Percentiles rank a stretch among this genome's conserved stretches.
These are phyloP conservation scores for Penicillium sumatraense DNA, from an alignment of 2,329 filamentous ascomycete species.

Conservation along the genomic window DNA sequence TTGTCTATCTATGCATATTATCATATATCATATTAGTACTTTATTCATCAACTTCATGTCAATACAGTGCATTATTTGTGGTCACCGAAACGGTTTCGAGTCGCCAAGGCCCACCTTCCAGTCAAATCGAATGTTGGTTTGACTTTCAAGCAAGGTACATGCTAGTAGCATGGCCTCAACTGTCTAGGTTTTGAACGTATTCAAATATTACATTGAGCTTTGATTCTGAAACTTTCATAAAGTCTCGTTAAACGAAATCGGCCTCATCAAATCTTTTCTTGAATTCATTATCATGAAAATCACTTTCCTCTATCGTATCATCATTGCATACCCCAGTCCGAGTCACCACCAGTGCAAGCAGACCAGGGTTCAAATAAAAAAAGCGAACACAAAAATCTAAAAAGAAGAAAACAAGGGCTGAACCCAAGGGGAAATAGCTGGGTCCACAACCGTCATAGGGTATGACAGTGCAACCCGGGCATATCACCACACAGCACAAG, in stretches of 20 bases:
- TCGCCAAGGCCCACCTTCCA: too few relatives aligned
- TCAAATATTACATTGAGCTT: background rate
- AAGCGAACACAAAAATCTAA: conserved; percentile 12
- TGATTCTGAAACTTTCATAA: background rate
- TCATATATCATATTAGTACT: conserved; percentile 1
- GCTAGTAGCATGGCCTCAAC: background rate
- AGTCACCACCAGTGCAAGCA: conserved; percentile 9
- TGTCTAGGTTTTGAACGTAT: background rate
- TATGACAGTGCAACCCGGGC: conserved; percentile 1
- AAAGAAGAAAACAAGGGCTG: conserved; percentile 6
- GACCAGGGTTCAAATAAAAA: conserved; percentile 12
- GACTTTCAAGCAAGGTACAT: background rate
- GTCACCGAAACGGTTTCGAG: too few relatives aligned
- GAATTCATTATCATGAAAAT: conserved; percentile 32
- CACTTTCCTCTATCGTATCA: conserved; percentile 32
- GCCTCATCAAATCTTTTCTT: conserved; percentile 16
- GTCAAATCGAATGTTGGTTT: too few relatives aligned
- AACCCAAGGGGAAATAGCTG: background rate
- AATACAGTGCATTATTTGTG: too few relatives aligned
- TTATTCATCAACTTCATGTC: background rate
- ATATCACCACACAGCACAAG: background rate
- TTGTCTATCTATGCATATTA: conserved; percentile 8
- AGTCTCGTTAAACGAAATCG: too few relatives aligned
- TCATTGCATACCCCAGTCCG: conserved; percentile 22
- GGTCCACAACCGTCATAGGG: background rate